These are phyloP conservation scores for Iodosphaeria phyllophila DNA, from an alignment of 2,329 filamentous ascomycete genomes.

Conservation along the genomic window DNA sequence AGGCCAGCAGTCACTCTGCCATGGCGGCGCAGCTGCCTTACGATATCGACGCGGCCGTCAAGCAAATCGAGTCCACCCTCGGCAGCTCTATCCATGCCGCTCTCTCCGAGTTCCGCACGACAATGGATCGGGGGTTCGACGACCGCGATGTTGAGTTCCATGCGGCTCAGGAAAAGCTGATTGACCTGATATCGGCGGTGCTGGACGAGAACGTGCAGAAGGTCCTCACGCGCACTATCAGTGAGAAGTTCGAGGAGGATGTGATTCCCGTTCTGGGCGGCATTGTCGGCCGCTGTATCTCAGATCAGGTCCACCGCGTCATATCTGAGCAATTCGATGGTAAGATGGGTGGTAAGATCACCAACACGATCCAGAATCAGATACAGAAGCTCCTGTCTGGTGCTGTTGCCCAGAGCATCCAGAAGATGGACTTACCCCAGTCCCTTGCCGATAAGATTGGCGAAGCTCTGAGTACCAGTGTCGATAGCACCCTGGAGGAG, in stretches of 20 bases:
- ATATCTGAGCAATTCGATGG: conserved; percentile 55
- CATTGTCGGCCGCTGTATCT: conserved; percentile 46
- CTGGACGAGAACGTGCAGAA: conserved; percentile 47
- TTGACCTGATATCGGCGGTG: conserved; percentile 39
- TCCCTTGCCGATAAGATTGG: conserved; percentile 54
- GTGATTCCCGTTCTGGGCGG: conserved; percentile 60
- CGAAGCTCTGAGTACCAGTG: conserved; percentile 42
- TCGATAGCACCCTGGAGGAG: conserved; percentile 52
- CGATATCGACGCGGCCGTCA: conserved; percentile 34
- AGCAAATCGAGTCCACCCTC: conserved; percentile 29
- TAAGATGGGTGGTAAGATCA: conserved; percentile 46
- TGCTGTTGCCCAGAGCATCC: conserved; percentile 47
- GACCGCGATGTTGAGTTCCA: conserved; percentile 31
- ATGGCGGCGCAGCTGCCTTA: conserved; percentile 35
- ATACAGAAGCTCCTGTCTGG: conserved; percentile 51
- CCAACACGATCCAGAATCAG: conserved; percentile 51
- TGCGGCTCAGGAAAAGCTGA: conserved; percentile 31
- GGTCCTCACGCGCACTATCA: conserved; percentile 59
- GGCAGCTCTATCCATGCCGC: conserved; percentile 34
- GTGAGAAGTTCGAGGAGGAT: conserved; percentile 52
- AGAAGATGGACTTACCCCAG: conserved; percentile 55
- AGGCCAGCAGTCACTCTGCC: conserved; percentile 9
- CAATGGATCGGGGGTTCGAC: conserved; percentile 44
- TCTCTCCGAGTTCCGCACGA: conserved; percentile 41
- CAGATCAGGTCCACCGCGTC: conserved; percentile 47